Conservation (phyloP, 192 early-diverging fungal species). For the Gonapodya prolifera region DNA sequence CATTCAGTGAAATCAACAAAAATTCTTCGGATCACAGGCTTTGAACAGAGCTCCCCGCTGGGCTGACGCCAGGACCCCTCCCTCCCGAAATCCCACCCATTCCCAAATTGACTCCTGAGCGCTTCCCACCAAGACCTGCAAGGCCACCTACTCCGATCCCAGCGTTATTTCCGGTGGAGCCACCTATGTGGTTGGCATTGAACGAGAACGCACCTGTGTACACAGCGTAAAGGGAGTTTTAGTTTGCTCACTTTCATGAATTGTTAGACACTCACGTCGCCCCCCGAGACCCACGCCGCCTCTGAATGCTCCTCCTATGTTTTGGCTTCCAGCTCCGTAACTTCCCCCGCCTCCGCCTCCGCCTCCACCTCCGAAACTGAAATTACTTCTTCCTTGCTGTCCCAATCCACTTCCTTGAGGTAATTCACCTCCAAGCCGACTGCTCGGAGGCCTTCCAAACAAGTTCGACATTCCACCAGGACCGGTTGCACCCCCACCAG, state of each 20-base stretch:
- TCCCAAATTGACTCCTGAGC: not conserved
- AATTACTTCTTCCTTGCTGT: not conserved
- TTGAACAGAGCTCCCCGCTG: not conserved
- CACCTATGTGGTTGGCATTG: not conserved
- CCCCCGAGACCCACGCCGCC: not conserved
- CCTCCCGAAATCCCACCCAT: not conserved
- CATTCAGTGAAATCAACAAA: no score
- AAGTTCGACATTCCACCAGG: not conserved
- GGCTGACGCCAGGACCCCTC: not conserved
- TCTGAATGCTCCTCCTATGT: not conserved
- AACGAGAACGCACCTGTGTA: not conserved
- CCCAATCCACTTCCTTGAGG: not conserved
- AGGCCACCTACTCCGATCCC: not conserved
- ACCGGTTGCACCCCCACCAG: not conserved
- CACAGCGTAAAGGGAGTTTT: not conserved
- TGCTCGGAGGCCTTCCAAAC: not conserved
- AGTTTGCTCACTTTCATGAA: not conserved
- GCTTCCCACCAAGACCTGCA: not conserved
- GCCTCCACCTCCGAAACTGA: not conserved
- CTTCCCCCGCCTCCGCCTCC: not conserved
- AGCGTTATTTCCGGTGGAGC: not conserved
- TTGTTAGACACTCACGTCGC: not conserved
- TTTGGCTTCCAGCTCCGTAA: not conserved
- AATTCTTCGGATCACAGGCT: no score
- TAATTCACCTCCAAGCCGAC: not conserved